phyloP scores from a whole-genome alignment of 768 basidiomycete species.

The Sistotremastrum suecicum region DNA sequence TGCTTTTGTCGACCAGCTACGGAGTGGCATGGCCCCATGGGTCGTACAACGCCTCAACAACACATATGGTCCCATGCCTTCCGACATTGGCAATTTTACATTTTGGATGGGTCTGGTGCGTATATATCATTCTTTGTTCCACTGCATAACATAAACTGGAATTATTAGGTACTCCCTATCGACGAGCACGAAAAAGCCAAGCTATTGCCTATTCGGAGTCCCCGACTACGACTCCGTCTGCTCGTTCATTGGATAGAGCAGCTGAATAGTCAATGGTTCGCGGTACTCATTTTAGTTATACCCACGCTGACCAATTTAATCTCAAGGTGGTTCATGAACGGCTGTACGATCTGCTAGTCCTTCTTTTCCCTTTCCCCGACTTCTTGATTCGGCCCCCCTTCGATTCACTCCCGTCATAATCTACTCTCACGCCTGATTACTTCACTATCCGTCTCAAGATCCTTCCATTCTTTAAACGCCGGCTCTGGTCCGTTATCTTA shows the following conservation, averaged over 20 bases:
- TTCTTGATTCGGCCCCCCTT: no score
- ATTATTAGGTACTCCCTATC: slow-evolving; percentile 55
- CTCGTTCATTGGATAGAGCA: slow-evolving; percentile 94
- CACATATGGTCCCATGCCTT: slow-evolving; percentile 66
- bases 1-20: slow-evolving; percentile 44
- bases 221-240: slow-evolving; percentile 65
- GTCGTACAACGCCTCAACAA: slow-evolving; percentile 75
- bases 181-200: slow-evolving; percentile 84
- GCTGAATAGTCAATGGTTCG: slow-evolving; percentile 41
- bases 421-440: no score
- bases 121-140: slow-evolving; percentile 1
- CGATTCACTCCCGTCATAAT: no score
- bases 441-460: no score
- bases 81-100: slow-evolving; percentile 54
- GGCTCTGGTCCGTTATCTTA: no score
- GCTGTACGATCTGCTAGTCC: no score
- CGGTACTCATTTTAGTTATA: background rate
- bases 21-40: slow-evolving; percentile 78
- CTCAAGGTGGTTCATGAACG: no score
- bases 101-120: slow-evolving; percentile 79
- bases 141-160: background rate
- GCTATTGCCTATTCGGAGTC: slow-evolving; percentile 66
- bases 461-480: no score
- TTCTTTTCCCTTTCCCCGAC: no score
- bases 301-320: no score